A percentile compares a stretch with the other conserved stretches of the same genome.
phyloP scores from a whole-genome alignment of 2,329 filamentous ascomycete genomes.

The Alternaria sp. region DNA sequence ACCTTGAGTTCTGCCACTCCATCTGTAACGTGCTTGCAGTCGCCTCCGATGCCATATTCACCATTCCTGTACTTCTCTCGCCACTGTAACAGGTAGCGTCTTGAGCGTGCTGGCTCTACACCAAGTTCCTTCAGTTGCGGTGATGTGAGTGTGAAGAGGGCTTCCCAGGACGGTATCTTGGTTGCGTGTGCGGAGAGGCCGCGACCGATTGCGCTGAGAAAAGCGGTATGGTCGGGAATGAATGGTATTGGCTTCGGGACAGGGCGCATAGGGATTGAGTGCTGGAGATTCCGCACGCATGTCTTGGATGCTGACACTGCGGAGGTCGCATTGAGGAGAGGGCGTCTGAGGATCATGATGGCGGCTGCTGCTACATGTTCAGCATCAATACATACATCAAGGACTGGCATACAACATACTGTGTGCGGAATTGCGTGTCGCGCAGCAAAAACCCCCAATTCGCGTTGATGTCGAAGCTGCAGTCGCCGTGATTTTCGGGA shows the following conservation, averaged over 20 bases:
- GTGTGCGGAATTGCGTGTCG: neutral
- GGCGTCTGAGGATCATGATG: conserved; percentile 50
- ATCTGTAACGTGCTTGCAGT: conserved; percentile 74
- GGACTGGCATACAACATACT: neutral
- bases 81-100: conserved; percentile 88
- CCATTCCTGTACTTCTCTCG: conserved; percentile 83
- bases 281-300: conserved; percentile 50
- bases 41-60: conserved; percentile 81
- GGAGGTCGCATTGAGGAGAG: conserved; percentile 40
- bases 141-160: conserved; percentile 84
- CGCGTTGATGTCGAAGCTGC: conserved; percentile 16
- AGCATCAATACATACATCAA: neutral
- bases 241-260: conserved; percentile 81
- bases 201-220: conserved; percentile 91
- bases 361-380: conserved; percentile 11
- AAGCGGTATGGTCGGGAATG: conserved; percentile 83
- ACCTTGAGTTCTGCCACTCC: conserved; percentile 67
- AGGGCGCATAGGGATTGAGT: conserved; percentile 52
- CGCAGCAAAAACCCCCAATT: conserved; percentile 1
- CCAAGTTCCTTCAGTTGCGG: conserved; percentile 81
- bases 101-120: conserved; percentile 82
- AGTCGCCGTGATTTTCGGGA: conserved; percentile 41
- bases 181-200: conserved; percentile 80
- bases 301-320: conserved; percentile 38
- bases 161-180: conserved; percentile 91